A percentile compares a stretch with the other conserved stretches of the same genome.
These are phyloP conservation scores for Pichia deserticola DNA, from an alignment of 805 yeast species.

Conservation along the genomic window DNA sequence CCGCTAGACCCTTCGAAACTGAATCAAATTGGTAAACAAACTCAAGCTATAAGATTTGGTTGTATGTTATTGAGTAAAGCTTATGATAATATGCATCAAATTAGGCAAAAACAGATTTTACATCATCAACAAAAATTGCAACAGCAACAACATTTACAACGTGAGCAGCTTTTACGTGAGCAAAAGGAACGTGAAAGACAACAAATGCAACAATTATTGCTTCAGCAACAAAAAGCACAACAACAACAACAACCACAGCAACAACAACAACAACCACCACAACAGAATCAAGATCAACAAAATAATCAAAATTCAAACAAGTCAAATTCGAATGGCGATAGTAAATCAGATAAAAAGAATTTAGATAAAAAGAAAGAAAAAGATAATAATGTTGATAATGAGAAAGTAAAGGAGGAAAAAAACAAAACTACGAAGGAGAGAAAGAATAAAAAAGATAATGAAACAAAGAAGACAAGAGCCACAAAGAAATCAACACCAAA, in stretches of 20 bases:
- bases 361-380: background rate
- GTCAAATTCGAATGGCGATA: background rate
- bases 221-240: constrained; percentile 13
- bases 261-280: background rate
- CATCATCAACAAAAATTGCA: constrained; percentile 25
- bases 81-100: constrained; percentile 75
- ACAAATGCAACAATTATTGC: constrained; percentile 1
- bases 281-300: background rate
- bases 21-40: constrained; percentile 75
- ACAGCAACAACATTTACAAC: constrained; percentile 29
- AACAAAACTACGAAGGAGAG: constrained; percentile 3
- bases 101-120: constrained; percentile 55
- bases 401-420: background rate
- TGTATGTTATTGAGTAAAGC: constrained; percentile 85
- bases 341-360: background rate
- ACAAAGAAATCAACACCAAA: constrained; percentile 4
- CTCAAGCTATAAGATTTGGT: constrained; percentile 87
- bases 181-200: constrained; percentile 14
- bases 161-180: constrained; percentile 18
- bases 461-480: constrained; percentile 1
- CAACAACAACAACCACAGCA: constrained; percentile 1
- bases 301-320: background rate
- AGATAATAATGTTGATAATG: background rate
- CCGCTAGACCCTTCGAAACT: constrained; percentile 78
- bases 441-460: constrained; percentile 4